Conservation (phyloP, 139 green algal species). For the Micromonas pusilla region DNA sequence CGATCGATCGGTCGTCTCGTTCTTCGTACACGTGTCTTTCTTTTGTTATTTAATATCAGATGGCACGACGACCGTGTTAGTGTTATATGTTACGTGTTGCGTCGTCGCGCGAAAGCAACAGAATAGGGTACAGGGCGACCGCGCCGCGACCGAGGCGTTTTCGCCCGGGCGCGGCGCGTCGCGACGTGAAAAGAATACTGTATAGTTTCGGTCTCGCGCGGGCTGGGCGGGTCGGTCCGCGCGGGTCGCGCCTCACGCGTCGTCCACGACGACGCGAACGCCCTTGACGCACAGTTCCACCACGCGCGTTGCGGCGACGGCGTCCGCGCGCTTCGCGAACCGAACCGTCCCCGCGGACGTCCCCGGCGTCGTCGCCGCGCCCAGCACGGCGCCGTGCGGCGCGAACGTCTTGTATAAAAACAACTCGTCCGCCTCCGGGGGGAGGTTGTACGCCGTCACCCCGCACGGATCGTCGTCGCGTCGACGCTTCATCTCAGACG, state of each 20-base stretch:
- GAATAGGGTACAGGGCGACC: neutral
- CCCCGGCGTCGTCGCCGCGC: neutral
- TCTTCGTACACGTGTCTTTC: neutral
- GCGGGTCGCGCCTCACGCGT: no score
- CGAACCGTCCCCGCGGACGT: neutral
- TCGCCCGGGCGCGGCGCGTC: neutral
- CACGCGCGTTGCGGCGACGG: no score
- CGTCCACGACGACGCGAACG: neutral
- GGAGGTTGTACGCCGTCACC: neutral
- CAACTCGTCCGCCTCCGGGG: neutral
- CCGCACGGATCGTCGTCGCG: neutral
- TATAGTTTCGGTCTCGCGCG: no score
- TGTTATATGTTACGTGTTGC: neutral
- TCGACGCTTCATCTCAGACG: neutral
- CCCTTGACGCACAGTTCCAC: neutral
- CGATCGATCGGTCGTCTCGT: no score
- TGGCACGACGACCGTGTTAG: neutral
- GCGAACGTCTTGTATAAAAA: slow-evolving; percentile 8
- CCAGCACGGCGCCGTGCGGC: neutral
- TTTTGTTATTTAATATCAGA: neutral
- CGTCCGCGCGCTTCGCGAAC: neutral
- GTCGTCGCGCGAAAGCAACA: neutral
- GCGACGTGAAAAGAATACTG: no score
- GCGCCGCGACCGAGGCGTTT: slow-evolving; percentile 3
- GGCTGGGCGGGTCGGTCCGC: no score